Evolutionary conservation across 2,329 filamentous ascomycete species (phyloP), one percentile per base, ranked within the genome.

Genomic region (Cryphonectria naterciae): DNA sequence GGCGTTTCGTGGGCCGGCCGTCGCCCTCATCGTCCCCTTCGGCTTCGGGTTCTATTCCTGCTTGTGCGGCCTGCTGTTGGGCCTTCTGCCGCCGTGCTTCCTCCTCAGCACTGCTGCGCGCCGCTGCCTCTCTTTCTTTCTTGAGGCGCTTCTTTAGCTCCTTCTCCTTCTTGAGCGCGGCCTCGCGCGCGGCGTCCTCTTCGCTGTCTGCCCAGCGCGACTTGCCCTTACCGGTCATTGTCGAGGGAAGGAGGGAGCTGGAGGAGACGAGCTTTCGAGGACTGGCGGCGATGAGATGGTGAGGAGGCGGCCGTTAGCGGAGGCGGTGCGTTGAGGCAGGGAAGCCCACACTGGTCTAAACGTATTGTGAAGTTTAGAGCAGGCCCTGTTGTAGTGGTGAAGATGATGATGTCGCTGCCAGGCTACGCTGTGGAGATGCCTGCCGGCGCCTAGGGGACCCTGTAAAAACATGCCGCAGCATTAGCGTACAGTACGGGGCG

Each of bases 151-250:
- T 94, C 86, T 96, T 97, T 77, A 94, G 92, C 81, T 97, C 94
- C 82, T 95, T 98, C 79, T 96, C 93, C 73, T 86, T 88, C 81
- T 92, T 95, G 69, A 90, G 86, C 77, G 90, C 89, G 28, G 90
- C 90, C 72, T 93, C 91, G 58, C 91, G 86, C 60, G 89, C 92
- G 32, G 89, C 89, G 79, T 98, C 94, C 75, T 94, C 93, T 76
- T 93, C 93, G 62, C 92, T 90, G 77, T 94, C 89, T 74, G 93
- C 93, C 96, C 96, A 99, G 81, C 95, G 90, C 66, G 95, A 98
- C 79, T 89, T 90, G 68, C 82, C 80, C 78, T 85, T 87, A 77
- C 84, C 84, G 64, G 89, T 85, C 89, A 92, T 92, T 63, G 69
- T 75, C n/a, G 43, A 8, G 39, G 15, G 22, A 19, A 11, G 8